Evolutionary conservation across 192 early-diverging fungal species (phyloP).

Genomic region (Gaertneriomyces sp.): DNA sequence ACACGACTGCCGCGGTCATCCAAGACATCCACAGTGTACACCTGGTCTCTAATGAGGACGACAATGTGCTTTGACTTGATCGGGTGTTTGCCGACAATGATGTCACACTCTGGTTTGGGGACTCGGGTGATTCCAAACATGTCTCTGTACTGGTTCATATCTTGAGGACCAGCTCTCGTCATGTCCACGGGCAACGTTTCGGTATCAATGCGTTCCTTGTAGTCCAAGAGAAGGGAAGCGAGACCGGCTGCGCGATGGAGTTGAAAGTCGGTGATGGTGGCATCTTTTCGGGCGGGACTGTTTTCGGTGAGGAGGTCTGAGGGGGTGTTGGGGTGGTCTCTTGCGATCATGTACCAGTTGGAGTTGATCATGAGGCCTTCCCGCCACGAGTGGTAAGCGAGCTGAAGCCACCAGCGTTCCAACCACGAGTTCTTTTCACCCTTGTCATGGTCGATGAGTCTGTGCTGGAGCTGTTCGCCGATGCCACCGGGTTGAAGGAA

Average conservation of each 20-base stretch:
- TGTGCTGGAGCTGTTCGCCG: slow-evolving; percentile 81
- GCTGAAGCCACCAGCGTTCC: slow-evolving; percentile 92
- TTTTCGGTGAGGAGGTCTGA: slow-evolving; percentile 4
- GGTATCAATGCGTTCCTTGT: slow-evolving; percentile 67
- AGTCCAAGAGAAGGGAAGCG: slow-evolving; percentile 62
- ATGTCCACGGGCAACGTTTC: slow-evolving; percentile 61
- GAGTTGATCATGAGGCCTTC: slow-evolving; percentile 79
- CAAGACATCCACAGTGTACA: slow-evolving; percentile 69
- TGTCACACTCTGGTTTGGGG: slow-evolving; percentile 72
- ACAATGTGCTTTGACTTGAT: slow-evolving; percentile 58
- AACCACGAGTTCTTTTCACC: slow-evolving; percentile 79
- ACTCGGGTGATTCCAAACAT: slow-evolving; percentile 79
- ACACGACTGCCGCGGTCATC: slow-evolving; percentile 56
- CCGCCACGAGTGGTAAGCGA: slow-evolving; percentile 81
- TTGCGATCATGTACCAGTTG: slow-evolving; percentile 79
- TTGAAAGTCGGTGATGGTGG: slow-evolving; percentile 69
- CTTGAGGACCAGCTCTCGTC: slow-evolving; percentile 62
- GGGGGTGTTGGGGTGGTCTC: slow-evolving; percentile 56
- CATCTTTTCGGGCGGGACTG: slow-evolving; percentile 6
- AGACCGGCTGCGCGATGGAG: slow-evolving; percentile 75
- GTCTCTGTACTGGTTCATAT: slow-evolving; percentile 83
- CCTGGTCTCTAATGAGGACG: slow-evolving; percentile 71
- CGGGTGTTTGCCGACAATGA: slow-evolving; percentile 51
- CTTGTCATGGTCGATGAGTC: slow-evolving; percentile 71
- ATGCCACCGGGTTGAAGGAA: slow-evolving; percentile 76